Conservation (phyloP, 2,329 filamentous ascomycete species). For the Furcasterigmium sp. region DNA sequence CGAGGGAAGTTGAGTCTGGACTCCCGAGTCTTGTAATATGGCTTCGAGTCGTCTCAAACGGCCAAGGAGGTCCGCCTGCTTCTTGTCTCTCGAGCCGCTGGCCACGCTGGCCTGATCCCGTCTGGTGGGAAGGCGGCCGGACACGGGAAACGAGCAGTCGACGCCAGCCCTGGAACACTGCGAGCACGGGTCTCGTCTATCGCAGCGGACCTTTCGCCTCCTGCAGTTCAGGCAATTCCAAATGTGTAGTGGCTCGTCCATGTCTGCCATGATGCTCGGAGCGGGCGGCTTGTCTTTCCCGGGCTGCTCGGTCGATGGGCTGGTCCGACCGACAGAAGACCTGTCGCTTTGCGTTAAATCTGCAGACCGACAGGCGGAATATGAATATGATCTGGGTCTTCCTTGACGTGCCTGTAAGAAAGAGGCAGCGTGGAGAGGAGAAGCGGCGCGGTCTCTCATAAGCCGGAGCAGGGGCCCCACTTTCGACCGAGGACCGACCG, state of each 20-base stretch:
- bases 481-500: neutral
- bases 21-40: constrained; percentile 10
- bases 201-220: constrained; percentile 36
- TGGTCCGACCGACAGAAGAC: too few relatives aligned
- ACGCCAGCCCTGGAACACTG: constrained; percentile 30
- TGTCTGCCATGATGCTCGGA: too few relatives aligned
- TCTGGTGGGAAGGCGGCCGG: neutral
- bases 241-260: neutral
- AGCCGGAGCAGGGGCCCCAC: too few relatives aligned
- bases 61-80: constrained; percentile 9
- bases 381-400: too few relatives aligned
- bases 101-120: neutral
- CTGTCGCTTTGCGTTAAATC: too few relatives aligned
- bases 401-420: too few relatives aligned
- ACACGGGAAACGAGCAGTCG: neutral
- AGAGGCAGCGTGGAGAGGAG: too few relatives aligned
- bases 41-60: constrained; percentile 11
- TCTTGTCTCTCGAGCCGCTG: neutral
- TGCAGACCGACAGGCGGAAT: too few relatives aligned
- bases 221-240: constrained; percentile 30
- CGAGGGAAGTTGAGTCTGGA: constrained; percentile 6
- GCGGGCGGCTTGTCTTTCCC: too few relatives aligned
- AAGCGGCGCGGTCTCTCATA: too few relatives aligned
- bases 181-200: constrained; percentile 33
- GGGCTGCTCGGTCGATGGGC: too few relatives aligned